Evolutionary conservation across 495 filamentous ascomycete species (phyloP).

Genomic region (Tetracladium setigerum): DNA sequence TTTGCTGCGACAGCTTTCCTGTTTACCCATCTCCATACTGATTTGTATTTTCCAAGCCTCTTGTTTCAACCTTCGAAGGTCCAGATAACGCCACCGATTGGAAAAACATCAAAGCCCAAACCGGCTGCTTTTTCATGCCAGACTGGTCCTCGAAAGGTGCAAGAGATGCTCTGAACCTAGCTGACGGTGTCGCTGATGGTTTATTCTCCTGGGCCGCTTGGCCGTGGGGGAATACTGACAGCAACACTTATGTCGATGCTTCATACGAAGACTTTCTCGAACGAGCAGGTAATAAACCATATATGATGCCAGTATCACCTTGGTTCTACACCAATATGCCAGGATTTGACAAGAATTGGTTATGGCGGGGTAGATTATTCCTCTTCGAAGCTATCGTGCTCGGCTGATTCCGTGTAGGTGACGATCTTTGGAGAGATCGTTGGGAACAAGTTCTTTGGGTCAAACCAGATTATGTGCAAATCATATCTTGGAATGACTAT

Average conservation of each 20-base stretch:
- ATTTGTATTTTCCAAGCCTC: slow-evolving; percentile 33
- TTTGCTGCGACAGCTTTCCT: no score
- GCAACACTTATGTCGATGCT: slow-evolving; percentile 7
- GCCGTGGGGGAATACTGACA: slow-evolving; percentile 7
- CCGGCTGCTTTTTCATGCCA: slow-evolving; percentile 25
- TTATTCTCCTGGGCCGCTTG: slow-evolving; percentile 18
- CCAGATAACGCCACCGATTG: slow-evolving; percentile 22
- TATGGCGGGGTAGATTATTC: neutral
- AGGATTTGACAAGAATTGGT: slow-evolving; percentile 45
- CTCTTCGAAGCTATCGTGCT: no score
- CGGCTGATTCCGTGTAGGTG: slow-evolving; percentile 20
- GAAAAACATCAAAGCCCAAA: slow-evolving; percentile 21
- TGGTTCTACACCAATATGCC: slow-evolving; percentile 62
- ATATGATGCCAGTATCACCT: slow-evolving; percentile 77
- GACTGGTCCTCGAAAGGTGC: slow-evolving; percentile 25
- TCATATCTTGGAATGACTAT: slow-evolving; percentile 57
- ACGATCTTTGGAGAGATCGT: slow-evolving; percentile 60
- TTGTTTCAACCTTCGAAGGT: slow-evolving; percentile 58
- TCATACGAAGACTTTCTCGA: slow-evolving; percentile 17
- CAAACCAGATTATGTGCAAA: slow-evolving; percentile 45
- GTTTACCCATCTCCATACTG: slow-evolving; percentile 32
- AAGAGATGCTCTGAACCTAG: neutral
- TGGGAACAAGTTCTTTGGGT: slow-evolving; percentile 49
- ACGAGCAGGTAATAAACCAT: slow-evolving; percentile 40
- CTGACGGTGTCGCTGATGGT: slow-evolving; percentile 4